phyloP scores from a whole-genome alignment of 495 filamentous ascomycete species.

The Polyplosphaeria fusca region DNA sequence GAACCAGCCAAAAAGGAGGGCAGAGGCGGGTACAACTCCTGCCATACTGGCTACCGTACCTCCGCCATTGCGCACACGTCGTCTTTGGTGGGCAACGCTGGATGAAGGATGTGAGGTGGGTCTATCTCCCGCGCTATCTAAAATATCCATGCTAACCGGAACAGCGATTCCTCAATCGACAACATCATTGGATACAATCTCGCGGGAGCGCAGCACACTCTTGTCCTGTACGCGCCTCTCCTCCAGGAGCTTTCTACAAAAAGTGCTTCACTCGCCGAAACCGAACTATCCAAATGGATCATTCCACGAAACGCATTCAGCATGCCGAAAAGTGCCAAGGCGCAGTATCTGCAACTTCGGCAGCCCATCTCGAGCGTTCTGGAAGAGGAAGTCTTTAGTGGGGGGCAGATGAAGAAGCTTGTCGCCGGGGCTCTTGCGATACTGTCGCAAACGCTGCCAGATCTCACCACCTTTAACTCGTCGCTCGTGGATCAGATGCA shows the following conservation, averaged over 20 bases:
- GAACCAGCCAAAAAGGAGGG: slow-evolving; percentile 3
- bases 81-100: slow-evolving; percentile 47
- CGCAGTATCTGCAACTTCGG: slow-evolving; percentile 37
- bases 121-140: too few relatives aligned
- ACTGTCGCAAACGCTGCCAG: slow-evolving; percentile 47
- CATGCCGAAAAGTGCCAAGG: slow-evolving; percentile 38
- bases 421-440: slow-evolving; percentile 38
- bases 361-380: slow-evolving; percentile 43
- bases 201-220: slow-evolving; percentile 49
- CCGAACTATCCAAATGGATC: slow-evolving; percentile 40
- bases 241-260: slow-evolving; percentile 47
- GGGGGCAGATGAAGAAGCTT: slow-evolving; percentile 46
- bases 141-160: too few relatives aligned
- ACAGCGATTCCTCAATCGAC: slow-evolving; percentile 43
- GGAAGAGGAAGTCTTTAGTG: slow-evolving; percentile 44
- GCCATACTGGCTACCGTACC: slow-evolving; percentile 60
- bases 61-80: slow-evolving; percentile 54
- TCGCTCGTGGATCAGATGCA: slow-evolving; percentile 58
- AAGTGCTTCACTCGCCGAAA: slow-evolving; percentile 36
- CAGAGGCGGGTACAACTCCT: slow-evolving; percentile 41
- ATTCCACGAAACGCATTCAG: slow-evolving; percentile 54
- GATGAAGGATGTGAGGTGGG: slow-evolving; percentile 45
- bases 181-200: slow-evolving; percentile 55
- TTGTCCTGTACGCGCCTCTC: slow-evolving; percentile 52
- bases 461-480: slow-evolving; percentile 57